Conservation (phyloP, 2,329 filamentous ascomycete species). For the Aspergillus tubingensis region DNA sequence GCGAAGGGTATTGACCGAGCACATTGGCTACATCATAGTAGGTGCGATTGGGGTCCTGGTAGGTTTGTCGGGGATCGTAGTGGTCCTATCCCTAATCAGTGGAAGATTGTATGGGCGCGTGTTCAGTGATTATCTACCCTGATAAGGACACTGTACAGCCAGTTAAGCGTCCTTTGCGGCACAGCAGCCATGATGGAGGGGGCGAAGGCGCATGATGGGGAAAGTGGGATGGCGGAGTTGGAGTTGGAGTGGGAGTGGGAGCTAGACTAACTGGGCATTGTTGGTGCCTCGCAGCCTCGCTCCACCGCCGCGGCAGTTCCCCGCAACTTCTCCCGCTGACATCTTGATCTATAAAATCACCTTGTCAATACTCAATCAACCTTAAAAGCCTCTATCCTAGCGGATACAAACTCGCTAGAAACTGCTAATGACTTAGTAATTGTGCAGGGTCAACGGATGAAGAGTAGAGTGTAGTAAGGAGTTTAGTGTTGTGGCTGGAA, state of each 20-base stretch:
- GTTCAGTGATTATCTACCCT: conserved; percentile 54
- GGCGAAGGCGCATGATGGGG: conserved; percentile 8
- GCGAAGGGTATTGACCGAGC: conserved; percentile 74
- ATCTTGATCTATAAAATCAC: neutral
- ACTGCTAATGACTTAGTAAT: too few relatives aligned
- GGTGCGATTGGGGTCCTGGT: conserved; percentile 86
- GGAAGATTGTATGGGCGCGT: conserved; percentile 11
- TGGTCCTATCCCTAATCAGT: conserved; percentile 31
- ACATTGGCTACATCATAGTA: conserved; percentile 88
- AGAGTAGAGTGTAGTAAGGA: too few relatives aligned
- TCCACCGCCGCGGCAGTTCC: conserved; percentile 7
- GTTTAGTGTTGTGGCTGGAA: too few relatives aligned
- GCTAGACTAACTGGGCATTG: neutral
- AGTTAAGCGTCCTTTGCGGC: conserved; percentile 87
- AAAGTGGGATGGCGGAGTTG: conserved; percentile 8
- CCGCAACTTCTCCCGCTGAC: conserved; percentile 11
- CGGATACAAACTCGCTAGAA: too few relatives aligned
- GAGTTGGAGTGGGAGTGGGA: conserved; percentile 7
- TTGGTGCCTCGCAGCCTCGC: neutral
- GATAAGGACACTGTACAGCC: conserved; percentile 89
- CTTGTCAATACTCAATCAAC: neutral
- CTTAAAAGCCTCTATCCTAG: neutral
- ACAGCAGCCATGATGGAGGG: conserved; percentile 60
- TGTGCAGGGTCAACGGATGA: too few relatives aligned
- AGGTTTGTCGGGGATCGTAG: conserved; percentile 66